phyloP scores from a whole-genome alignment of 495 filamentous ascomycete genomes.

The Lindgomyces ingoldianus region DNA sequence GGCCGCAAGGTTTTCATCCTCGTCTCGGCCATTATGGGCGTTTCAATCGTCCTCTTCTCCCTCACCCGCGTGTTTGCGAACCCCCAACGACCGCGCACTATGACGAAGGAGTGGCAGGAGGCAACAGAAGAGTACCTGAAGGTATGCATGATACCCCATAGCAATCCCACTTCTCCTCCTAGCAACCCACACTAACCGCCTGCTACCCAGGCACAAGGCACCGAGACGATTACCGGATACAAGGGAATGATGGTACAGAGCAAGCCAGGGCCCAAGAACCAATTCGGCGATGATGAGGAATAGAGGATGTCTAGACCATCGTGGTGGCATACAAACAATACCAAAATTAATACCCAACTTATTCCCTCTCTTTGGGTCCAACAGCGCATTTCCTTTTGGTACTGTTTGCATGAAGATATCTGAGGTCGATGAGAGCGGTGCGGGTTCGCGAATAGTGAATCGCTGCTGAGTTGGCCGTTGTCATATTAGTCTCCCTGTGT shows the following conservation, averaged over 20 bases:
- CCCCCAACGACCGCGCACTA: conserved; percentile 68
- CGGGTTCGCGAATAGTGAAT: background rate
- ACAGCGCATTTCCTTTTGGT: conserved; percentile 14
- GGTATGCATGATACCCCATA: conserved; percentile 55
- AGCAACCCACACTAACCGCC: conserved; percentile 12
- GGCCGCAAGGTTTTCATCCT: conserved; percentile 69
- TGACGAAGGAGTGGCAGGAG: conserved; percentile 95
- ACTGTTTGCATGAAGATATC: conserved; percentile 30
- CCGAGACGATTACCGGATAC: conserved; percentile 89
- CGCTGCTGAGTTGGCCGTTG: conserved; percentile 23
- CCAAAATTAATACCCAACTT: conserved; percentile 17
- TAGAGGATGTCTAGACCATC: conserved; percentile 5
- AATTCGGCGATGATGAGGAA: conserved; percentile 22
- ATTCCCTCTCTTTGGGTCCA: conserved; percentile 21
- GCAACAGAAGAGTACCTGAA: conserved; percentile 85
- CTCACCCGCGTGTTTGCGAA: conserved; percentile 52
- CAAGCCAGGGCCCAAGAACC: conserved; percentile 29
- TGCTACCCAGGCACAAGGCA: conserved; percentile 66
- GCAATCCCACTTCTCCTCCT: conserved; percentile 1
- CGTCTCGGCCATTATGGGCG: conserved; percentile 58
- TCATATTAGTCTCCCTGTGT: conserved; percentile 37
- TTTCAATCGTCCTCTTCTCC: conserved; percentile 38
- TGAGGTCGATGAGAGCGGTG: conserved; percentile 5
- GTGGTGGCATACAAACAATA: conserved; percentile 5
- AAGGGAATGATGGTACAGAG: conserved; percentile 80